A percentile compares a stretch with the other conserved stretches of the same genome.
Evolutionary conservation across 345 rosid species (phyloP).

Genomic region (Ceriops zippeliana): DNA sequence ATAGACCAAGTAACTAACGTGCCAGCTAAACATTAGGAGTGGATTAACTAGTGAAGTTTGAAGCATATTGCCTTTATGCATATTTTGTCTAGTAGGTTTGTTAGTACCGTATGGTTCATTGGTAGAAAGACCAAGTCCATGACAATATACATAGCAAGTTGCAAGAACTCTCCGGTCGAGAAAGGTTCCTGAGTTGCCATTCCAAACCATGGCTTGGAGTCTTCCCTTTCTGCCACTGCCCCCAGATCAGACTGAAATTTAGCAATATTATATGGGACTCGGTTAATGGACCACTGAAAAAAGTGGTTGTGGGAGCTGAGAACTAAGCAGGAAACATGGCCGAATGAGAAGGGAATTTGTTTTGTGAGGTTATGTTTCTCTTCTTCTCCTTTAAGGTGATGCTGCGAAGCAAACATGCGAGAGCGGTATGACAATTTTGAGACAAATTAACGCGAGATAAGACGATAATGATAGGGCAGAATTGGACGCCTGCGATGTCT

Average conservation of each 20-base stretch:
- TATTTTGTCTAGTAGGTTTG: not conserved
- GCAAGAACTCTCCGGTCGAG: slow-evolving; percentile 36
- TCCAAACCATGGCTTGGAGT: slow-evolving; percentile 51
- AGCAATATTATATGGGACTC: slow-evolving; percentile 13
- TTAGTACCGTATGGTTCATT: too few species aligned
- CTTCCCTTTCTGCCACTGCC: slow-evolving; percentile 6
- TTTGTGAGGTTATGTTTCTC: not conserved
- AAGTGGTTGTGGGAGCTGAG: not conserved
- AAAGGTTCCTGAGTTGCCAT: slow-evolving; percentile 33
- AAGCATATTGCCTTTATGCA: not conserved
- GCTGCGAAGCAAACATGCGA: slow-evolving; percentile 33
- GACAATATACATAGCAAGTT: too few species aligned
- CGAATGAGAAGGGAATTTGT: slow-evolving; percentile 2
- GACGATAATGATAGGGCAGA: too few species aligned
- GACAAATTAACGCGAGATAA: not conserved
- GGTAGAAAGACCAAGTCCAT: too few species aligned
- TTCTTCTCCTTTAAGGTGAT: slow-evolving; percentile 16
- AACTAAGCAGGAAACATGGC: slow-evolving; percentile 20
- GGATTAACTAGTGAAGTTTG: not conserved
- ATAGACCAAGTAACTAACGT: too few species aligned
- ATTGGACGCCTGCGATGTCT: too few species aligned
- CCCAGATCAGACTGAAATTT: not conserved
- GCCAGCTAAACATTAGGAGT: not conserved
- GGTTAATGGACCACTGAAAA: slow-evolving; percentile 25
- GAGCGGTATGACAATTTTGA: slow-evolving; percentile 12